Base-by-base conservation (phyloP, 371 early-diverging fungal species). In the Mucor lusitanicus region DNA sequence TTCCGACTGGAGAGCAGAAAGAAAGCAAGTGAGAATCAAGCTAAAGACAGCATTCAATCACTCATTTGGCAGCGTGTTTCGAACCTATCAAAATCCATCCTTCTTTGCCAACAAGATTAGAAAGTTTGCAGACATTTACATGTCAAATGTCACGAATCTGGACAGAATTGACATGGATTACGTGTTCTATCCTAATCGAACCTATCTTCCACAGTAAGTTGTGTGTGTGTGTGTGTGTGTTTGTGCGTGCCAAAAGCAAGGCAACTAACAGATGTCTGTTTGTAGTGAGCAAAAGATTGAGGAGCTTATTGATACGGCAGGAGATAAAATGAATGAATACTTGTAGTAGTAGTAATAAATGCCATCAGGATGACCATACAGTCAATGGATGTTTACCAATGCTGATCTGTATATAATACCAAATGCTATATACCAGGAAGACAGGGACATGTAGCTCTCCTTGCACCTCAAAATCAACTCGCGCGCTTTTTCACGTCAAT, bases 51-150 rank as follows among this genome's bases (percentile, higher is more conserved):
- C 82, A 4, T 88, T 87, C 65, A 89, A 89, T 61, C 57, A 73
- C 3, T 82, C 86, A 23, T 90, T 90, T 78, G 91, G 89, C n/a
- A 85, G 85, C 32, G 86, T 89, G 11, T 90, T 90, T 54, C 64
- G 89, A 48, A 86, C 89, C 6, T 84, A 88, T 63, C 83, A 87
- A 57, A 82, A 89, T 62, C 88, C 91, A 0, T 85, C 87, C 15
- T 80, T 81, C 62, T 89, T 90, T 79, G 88, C 88, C 2, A 85
- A 86, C 64, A 90, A 89, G 67, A 84, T 90, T 57, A 65, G 79
- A 50, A 80, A 76, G 67, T 81, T 79, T 71, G 77, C 81, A 11
- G 80, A 82, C 69, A 78, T 81, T 23, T 87, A 90, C 54, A 90
- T 87, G 54, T 83, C 89, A 0, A 81, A 85, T 59, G 65, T 90